These are phyloP conservation scores for Verticillium zaregamsianum DNA, from an alignment of 2,329 filamentous ascomycete genomes.

Conservation along the genomic window DNA sequence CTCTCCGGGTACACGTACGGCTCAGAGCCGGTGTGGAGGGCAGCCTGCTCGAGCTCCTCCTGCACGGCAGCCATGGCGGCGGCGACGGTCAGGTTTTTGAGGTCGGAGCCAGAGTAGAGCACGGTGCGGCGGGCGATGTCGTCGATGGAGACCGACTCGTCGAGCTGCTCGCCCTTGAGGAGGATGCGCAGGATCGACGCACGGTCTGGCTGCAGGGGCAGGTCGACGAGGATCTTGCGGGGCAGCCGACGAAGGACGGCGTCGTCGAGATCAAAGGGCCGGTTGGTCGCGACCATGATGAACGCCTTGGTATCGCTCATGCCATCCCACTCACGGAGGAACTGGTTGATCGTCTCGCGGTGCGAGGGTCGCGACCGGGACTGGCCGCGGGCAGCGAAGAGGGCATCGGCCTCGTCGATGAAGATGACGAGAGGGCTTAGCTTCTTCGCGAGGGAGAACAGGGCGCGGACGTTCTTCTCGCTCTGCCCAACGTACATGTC, in stretches of 20 bases:
- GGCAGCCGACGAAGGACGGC: slow-evolving; percentile 75
- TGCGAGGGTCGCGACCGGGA: slow-evolving; percentile 65
- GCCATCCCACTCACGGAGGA: slow-evolving; percentile 94
- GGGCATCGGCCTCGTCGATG: slow-evolving; percentile 92
- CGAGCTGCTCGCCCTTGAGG: slow-evolving; percentile 63
- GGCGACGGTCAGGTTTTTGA: slow-evolving; percentile 78
- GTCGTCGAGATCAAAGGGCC: slow-evolving; percentile 91
- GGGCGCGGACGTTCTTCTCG: slow-evolving; percentile 91
- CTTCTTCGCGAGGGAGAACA: slow-evolving; percentile 89
- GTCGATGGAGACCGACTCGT: slow-evolving; percentile 55
- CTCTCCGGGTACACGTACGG: slow-evolving; percentile 62
- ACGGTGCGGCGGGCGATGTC: slow-evolving; percentile 64
- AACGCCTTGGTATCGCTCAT: slow-evolving; percentile 80
- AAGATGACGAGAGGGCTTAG: slow-evolving; percentile 91
- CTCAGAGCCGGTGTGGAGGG: slow-evolving; percentile 32
- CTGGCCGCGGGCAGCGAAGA: slow-evolving; percentile 74
- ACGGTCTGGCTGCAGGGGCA: slow-evolving; percentile 63
- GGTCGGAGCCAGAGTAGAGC: slow-evolving; percentile 76
- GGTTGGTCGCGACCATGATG: slow-evolving; percentile 96
- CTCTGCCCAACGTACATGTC: slow-evolving; percentile 96
- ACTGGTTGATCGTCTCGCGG: slow-evolving; percentile 93
- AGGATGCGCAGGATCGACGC: slow-evolving; percentile 68
- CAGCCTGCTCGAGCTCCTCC: slow-evolving; percentile 56
- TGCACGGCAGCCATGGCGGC: slow-evolving; percentile 75
- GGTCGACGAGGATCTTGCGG: slow-evolving; percentile 67